Evolutionary conservation across 306 rosid genomes (phyloP).

Genomic region (Senna tora): DNA sequence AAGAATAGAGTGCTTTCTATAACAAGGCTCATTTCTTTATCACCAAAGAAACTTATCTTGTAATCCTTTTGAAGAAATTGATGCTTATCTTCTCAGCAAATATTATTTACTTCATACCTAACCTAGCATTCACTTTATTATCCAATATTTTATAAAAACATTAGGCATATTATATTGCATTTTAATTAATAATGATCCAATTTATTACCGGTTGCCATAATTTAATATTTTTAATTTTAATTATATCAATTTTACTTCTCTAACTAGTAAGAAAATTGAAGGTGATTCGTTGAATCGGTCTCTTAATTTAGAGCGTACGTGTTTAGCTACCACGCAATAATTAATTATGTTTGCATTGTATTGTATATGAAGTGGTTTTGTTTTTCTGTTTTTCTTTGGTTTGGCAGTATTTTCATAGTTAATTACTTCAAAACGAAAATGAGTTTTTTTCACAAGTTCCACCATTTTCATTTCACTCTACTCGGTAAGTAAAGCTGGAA

Average conservation of each 20-base stretch:
- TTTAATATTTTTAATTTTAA: too few species aligned
- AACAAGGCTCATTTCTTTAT: background rate
- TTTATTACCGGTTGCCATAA: too few species aligned
- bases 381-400: too few species aligned
- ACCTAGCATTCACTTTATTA: background rate
- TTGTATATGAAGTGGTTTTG: too few species aligned
- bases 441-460: background rate
- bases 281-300: too few species aligned
- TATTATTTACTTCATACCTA: background rate
- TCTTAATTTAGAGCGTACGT: too few species aligned
- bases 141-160: too few species aligned
- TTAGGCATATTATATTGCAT: too few species aligned
- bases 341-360: background rate
- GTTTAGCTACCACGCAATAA: background rate
- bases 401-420: too few species aligned
- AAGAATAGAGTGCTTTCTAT: background rate
- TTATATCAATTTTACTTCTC: too few species aligned
- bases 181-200: too few species aligned
- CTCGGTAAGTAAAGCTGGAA: background rate
- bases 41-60: conserved; percentile 6
- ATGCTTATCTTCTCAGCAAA: conserved; percentile 17
- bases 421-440: background rate
- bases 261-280: too few species aligned
- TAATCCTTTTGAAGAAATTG: conserved; percentile 9
- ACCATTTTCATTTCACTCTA: background rate